Evolutionary conservation across 1,284 basidiomycete species (phyloP).

Genomic region (Phylloporus sp.): DNA sequence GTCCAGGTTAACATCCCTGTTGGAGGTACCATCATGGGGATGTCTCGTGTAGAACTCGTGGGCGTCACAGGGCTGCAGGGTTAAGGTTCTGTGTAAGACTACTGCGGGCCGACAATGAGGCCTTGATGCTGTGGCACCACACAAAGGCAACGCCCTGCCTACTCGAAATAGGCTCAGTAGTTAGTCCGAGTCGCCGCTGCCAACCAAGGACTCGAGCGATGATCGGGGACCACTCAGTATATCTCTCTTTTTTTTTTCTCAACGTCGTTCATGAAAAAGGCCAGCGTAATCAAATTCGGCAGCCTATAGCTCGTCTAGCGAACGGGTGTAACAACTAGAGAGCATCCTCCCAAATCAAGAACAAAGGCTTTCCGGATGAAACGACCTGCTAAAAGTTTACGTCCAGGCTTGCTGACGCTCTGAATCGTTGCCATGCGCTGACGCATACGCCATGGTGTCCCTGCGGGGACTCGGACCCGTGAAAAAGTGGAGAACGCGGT

Average conservation of each 20-base stretch:
- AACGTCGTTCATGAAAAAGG: not conserved
- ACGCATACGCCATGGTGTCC: not conserved
- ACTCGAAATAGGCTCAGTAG: slow-evolving; percentile 4
- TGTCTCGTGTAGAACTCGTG: not conserved
- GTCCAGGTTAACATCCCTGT: not conserved
- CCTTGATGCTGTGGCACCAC: slow-evolving; percentile 2
- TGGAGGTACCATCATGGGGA: not conserved
- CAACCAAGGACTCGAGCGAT: slow-evolving; percentile 1
- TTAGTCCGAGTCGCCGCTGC: slow-evolving; percentile 3
- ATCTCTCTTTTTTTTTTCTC: not conserved
- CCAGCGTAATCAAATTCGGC: not conserved
- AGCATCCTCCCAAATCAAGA: slow-evolving; percentile 8
- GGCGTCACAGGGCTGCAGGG: not conserved
- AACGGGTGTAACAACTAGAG: not conserved
- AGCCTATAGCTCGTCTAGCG: not conserved
- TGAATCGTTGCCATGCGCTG: slow-evolving; percentile 1
- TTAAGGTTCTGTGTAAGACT: not conserved
- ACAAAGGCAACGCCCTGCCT: not conserved
- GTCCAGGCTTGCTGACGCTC: not conserved
- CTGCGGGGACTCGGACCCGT: not conserved
- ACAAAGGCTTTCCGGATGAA: slow-evolving; percentile 5
- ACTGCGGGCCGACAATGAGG: slow-evolving; percentile 14
- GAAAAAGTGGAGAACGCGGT: not conserved
- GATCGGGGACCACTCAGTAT: slow-evolving; percentile 1
- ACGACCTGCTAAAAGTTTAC: slow-evolving; percentile 1